phyloP scores from a whole-genome alignment of 164 flowering plant genomes.

The Saururus chinensis region DNA sequence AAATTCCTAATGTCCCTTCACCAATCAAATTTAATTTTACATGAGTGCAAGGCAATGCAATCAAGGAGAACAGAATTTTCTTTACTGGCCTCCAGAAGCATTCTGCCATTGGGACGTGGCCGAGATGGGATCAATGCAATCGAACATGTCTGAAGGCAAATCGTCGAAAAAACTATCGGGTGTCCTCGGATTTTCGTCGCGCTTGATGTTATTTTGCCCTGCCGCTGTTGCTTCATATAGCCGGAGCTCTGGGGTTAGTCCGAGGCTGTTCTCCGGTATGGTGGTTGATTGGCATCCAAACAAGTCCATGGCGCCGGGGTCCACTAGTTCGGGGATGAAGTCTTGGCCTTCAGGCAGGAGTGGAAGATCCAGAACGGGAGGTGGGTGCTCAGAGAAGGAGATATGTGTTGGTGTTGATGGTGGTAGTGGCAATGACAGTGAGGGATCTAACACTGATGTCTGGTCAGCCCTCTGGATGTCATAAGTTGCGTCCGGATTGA shows the following conservation, averaged over 20 bases:
- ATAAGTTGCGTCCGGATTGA: not conserved
- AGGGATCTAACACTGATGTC: too few relatives aligned
- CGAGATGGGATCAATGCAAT: constrained; percentile 24
- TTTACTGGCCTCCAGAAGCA: not conserved
- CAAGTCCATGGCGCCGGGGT: constrained; percentile 26
- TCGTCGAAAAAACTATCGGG: constrained; percentile 64
- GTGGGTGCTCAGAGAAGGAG: too few relatives aligned
- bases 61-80: not conserved
- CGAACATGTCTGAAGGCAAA: constrained; percentile 46
- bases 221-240: not conserved
- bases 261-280: not conserved
- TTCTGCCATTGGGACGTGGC: constrained; percentile 14
- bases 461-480: too few relatives aligned
- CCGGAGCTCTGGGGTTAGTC: not conserved
- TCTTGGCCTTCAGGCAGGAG: constrained; percentile 30
- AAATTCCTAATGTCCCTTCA: not conserved
- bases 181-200: constrained; percentile 14
- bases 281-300: constrained; percentile 8
- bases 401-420: too few relatives aligned
- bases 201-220: not conserved
- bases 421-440: constrained; percentile 11
- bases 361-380: constrained; percentile 15
- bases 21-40: too few relatives aligned
- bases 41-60: too few relatives aligned
- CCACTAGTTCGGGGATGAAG: constrained; percentile 20